These are phyloP conservation scores for Xylariaceae sp. DNA, from an alignment of 2,329 filamentous ascomycete species.

Conservation along the genomic window DNA sequence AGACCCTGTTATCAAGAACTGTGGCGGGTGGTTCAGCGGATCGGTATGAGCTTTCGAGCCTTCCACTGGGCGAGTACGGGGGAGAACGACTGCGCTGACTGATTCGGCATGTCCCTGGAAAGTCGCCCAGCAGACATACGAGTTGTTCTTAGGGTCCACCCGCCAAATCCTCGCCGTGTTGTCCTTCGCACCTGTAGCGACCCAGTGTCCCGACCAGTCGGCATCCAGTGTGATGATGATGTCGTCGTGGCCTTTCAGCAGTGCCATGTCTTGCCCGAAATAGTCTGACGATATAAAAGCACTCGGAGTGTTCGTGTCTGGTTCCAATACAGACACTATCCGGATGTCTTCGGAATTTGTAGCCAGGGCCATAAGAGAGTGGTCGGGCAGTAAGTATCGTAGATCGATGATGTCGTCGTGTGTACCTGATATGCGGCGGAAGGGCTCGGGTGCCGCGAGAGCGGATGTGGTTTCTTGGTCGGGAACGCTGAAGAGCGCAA, in stretches of 20 bases:
- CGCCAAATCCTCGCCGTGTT: constrained; percentile 91
- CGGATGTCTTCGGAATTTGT: constrained; percentile 94
- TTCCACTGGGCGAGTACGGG: constrained; percentile 61
- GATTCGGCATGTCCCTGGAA: constrained; percentile 94
- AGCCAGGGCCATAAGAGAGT: constrained; percentile 78
- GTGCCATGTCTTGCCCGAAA: constrained; percentile 83
- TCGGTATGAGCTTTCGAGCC: constrained; percentile 66
- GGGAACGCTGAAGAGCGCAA: constrained; percentile 62
- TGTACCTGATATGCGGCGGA: constrained; percentile 84
- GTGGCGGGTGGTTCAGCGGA: constrained; percentile 72
- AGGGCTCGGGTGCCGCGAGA: constrained; percentile 42
- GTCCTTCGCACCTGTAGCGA: constrained; percentile 93
- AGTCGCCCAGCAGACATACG: constrained; percentile 72
- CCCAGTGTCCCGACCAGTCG: constrained; percentile 96
- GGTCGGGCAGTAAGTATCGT: constrained; percentile 74
- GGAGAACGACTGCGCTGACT: constrained; percentile 80
- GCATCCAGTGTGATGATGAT: constrained; percentile 93
- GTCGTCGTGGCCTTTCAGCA: constrained; percentile 86
- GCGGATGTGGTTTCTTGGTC: constrained; percentile 34
- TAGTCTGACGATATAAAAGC: constrained; percentile 44
- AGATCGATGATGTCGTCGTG: constrained; percentile 98
- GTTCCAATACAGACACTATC: constrained; percentile 65
- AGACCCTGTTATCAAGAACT: constrained; percentile 84
- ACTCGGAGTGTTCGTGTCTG: constrained; percentile 24
- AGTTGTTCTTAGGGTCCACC: constrained; percentile 68